Conservation (phyloP, 1,139 yeast species). For the Candida sojae region DNA sequence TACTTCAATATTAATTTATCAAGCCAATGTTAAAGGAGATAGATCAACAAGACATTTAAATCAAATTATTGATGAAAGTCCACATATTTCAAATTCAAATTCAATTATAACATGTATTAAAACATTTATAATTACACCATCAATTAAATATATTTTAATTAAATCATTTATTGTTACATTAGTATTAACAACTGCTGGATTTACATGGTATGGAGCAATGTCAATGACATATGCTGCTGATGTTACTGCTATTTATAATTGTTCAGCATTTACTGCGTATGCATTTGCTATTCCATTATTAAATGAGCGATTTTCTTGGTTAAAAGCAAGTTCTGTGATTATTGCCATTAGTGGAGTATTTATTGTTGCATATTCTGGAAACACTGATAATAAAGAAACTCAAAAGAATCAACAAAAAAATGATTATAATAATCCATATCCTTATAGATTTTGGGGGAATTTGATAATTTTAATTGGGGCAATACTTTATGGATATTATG, state of each 20-base stretch:
- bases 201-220: constrained; percentile 87
- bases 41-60: constrained; percentile 37
- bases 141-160: constrained; percentile 49
- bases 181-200: constrained; percentile 74
- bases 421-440: constrained; percentile 37
- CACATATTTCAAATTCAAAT: constrained; percentile 40
- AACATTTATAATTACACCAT: constrained; percentile 42
- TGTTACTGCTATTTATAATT: constrained; percentile 87
- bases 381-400: constrained; percentile 24
- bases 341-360: constrained; percentile 77
- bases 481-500: constrained; percentile 79
- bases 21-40: constrained; percentile 39
- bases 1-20: constrained; percentile 51
- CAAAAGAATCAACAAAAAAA: constrained; percentile 6
- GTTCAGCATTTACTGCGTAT: constrained; percentile 87
- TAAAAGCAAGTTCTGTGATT: constrained; percentile 68
- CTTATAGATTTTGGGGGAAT: constrained; percentile 71
- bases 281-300: constrained; percentile 79
- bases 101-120: constrained; percentile 38
- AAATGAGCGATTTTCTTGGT: constrained; percentile 62
- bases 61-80: constrained; percentile 38
- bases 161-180: constrained; percentile 50
- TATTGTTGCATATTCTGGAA: constrained; percentile 74
- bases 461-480: constrained; percentile 77
- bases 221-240: constrained; percentile 80